Conservation (phyloP, 116 monocot genomes). For the Trichopus zeylanicus region DNA sequence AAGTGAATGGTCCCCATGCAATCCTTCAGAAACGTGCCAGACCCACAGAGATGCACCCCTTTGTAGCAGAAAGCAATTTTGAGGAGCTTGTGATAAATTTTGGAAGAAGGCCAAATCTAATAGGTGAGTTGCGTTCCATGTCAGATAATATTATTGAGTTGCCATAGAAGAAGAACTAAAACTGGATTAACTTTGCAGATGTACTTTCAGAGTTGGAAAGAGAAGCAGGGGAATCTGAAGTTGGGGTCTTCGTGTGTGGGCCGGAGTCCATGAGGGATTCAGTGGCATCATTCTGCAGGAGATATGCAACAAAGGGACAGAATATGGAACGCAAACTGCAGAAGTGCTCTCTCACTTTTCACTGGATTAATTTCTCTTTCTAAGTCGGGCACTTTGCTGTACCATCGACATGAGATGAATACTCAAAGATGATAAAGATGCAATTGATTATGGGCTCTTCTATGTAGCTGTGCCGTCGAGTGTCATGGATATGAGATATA, state of each 20-base stretch:
- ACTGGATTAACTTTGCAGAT: conserved; percentile 2
- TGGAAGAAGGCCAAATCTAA: conserved; percentile 57
- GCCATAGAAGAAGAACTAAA: background rate
- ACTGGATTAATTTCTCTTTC: conserved; percentile 56
- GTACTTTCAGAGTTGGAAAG: conserved; percentile 1
- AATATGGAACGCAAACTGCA: background rate
- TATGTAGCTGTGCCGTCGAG: too few species aligned
- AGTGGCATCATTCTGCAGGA: conserved; percentile 51
- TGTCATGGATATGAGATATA: too few species aligned
- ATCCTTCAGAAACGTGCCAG: conserved; percentile 5
- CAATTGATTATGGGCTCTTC: too few species aligned
- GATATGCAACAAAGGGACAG: background rate
- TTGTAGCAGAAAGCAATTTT: background rate
- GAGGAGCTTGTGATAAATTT: conserved; percentile 40
- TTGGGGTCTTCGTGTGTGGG: conserved; percentile 78
- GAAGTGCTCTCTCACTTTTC: conserved; percentile 19
- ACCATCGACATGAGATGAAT: too few species aligned
- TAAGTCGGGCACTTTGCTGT: conserved; percentile 6
- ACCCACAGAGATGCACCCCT: background rate
- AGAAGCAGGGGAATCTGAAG: conserved; percentile 15
- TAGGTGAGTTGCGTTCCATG: conserved; percentile 27
- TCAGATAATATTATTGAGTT: background rate
- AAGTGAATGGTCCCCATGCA: background rate
- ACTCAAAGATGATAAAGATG: too few species aligned
- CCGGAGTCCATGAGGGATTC: conserved; percentile 61